Evolutionary conservation across 2,329 filamentous ascomycete genomes (phyloP), one percentile per base, ranked within the genome.

Genomic region (Talaromyces sp.): DNA sequence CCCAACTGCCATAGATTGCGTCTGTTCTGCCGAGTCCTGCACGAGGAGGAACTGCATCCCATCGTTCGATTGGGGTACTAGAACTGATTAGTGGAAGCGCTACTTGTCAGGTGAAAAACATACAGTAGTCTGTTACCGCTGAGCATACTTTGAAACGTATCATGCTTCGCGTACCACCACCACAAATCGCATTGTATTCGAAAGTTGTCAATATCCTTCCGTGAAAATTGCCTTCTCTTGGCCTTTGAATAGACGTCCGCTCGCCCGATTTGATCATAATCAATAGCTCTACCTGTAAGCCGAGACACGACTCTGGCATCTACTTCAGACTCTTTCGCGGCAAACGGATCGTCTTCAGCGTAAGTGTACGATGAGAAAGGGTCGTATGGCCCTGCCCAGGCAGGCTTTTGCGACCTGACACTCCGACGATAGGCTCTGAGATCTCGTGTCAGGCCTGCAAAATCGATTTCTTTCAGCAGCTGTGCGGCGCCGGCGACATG

Each of bases 151-250:
- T 97, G 94, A 70, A 94, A 96, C 9, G 91, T 87, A 75, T 98
- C 95, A 82, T 97, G 95, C 77, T 97, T 96, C 71, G 87, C 89
- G 75, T 93, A 97, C 91, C 93, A 97, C 93, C 94, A 99, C 74
- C 90, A 96, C 5, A 98, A 79, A 77, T 98, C 95, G 68, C 90
- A 87, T 45, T 95, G 83, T 17, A 90, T 89, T 72, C 95, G 90
- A 72, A 91, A 96, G 47, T 86, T 88, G 67, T 92, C 89, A 57
- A 96, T 84, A 67, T 98, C 93, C 67, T 81, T 81, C 17, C 75
- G 73, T 10, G 78, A 77, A 35, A 81, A 79, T 62, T 77, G 68
- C 72, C 61, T 78, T 70, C 69, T 76, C 69, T 67, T 68, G 15
- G 66, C 39, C 19, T 65, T 61, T 17, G 62, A 59, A 35, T 68